Conservation (phyloP, 2,329 filamentous ascomycete genomes). For the Furcasterigmium furcatum region DNA sequence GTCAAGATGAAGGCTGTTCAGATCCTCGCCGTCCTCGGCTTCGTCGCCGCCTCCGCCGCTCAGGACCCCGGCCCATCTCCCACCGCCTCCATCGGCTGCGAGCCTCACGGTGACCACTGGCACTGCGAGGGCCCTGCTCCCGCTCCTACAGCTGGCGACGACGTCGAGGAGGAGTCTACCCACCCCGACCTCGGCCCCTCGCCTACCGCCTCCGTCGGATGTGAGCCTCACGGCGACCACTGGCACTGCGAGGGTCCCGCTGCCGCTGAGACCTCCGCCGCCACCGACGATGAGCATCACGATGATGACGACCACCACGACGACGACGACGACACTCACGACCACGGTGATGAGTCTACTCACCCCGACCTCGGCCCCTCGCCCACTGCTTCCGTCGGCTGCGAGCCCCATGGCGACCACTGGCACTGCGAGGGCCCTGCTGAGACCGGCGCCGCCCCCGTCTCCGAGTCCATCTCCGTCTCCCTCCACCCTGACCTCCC, state of each 20-base stretch:
- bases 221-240: conserved; percentile 24
- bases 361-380: conserved; percentile 16
- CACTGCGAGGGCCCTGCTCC: conserved; percentile 9
- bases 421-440: conserved; percentile 24
- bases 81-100: conserved; percentile 29
- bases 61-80: conserved; percentile 20
- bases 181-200: conserved; percentile 21
- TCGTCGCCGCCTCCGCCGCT: conserved; percentile 4
- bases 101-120: conserved; percentile 20
- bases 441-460: conserved; percentile 1
- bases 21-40: conserved; percentile 10
- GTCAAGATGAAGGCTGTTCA: conserved; percentile 10
- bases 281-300: neutral
- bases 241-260: conserved; percentile 10
- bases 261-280: conserved; percentile 1
- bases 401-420: conserved; percentile 32
- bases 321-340: conserved; percentile 6
- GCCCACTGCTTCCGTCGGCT: conserved; percentile 26
- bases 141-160: no score
- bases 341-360: neutral
- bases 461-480: conserved; percentile 1
- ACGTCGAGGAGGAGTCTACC: neutral
- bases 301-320: conserved; percentile 13
- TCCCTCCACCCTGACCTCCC: conserved; percentile 10
- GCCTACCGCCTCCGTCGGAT: conserved; percentile 30